A percentile compares a stretch with the other conserved stretches of the same genome.
These are phyloP conservation scores for Fusarium poae DNA, from an alignment of 2,329 filamentous ascomycete genomes.

Conservation along the genomic window DNA sequence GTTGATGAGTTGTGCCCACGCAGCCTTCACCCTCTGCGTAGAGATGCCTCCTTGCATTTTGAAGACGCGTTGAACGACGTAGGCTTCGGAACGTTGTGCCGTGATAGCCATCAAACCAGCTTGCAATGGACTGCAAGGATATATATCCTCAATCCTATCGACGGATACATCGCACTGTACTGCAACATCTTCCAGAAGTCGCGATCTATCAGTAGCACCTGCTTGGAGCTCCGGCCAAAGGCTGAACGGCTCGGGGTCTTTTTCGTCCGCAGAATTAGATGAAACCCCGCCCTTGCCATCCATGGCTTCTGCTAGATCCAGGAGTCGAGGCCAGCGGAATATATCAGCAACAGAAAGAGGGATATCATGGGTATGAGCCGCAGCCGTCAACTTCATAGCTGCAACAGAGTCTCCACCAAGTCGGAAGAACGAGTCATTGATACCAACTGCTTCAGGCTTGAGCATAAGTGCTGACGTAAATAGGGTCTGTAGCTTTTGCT, in stretches of 20 bases:
- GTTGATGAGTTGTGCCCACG: not conserved
- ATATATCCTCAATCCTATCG: slow-evolving; percentile 1
- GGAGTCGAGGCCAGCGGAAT: slow-evolving; percentile 4
- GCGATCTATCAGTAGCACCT: not conserved
- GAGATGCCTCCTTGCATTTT: not conserved
- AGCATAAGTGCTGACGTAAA: not conserved
- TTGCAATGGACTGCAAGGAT: slow-evolving; percentile 3
- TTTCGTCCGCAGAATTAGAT: not conserved
- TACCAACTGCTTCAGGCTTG: not conserved
- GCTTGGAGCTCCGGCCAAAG: slow-evolving; percentile 2
- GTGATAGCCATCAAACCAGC: slow-evolving; percentile 4
- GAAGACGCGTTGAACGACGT: slow-evolving; percentile 2
- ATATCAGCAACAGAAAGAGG: slow-evolving; percentile 13
- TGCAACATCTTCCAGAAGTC: slow-evolving; percentile 1
- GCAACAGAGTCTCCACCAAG: slow-evolving; percentile 6
- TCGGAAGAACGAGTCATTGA: slow-evolving; percentile 10
- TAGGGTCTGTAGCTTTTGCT: slow-evolving; percentile 2
- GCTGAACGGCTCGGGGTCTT: slow-evolving; percentile 2
- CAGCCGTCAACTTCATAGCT: slow-evolving; percentile 5
- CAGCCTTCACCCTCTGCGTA: not conserved
- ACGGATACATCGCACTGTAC: not conserved
- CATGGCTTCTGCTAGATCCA: slow-evolving; percentile 2
- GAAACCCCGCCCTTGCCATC: not conserved
- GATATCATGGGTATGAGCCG: slow-evolving; percentile 5
- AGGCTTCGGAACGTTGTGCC: not conserved